Base-by-base conservation (phyloP, 73 alveolate genomes). In the Symbiodinium natans region DNA sequence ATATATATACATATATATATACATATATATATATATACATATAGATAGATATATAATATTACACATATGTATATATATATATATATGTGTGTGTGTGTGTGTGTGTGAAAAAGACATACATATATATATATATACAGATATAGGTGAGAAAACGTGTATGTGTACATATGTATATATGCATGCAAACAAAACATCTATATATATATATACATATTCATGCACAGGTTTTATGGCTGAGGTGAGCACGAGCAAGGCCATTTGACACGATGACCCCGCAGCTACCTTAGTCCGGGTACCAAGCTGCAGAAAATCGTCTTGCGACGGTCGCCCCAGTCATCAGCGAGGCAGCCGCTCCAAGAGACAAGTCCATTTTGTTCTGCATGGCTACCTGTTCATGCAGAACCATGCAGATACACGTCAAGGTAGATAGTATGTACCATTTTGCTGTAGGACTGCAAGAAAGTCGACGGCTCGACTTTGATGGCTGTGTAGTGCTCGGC, bases 401-500 rank as follows among this genome's bases (percentile, higher is more conserved):
- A 34, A 19, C 33, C 42, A 83, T 11, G 34, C 82, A 31, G 25
- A 73, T 31, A 8, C 39, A 25, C 10, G 38, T 29, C 33, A 17
- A 29, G 38, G 38, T 29, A 29, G 40, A 29, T 13, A 52, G 19
- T 17, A 68, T 2, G 41, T 29, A 19, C 39, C 19, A 71, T 71
- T 21, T 17, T 19, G 15, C 83, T 71, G n/a, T n/a, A n/a, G n/a
- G n/a, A n/a, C n/a, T 31, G 39, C 39, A 10, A 71, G 40, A 71
- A 27, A 17, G 40, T 71, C 17, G 39, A 36, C 40, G 40, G 39
- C 39, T 27, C 11, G 29, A 41, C 95, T 73, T 88, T 88, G 86
- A 88, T 88, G 85, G 86, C 95, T 4, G 95, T 88, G 74, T 88
- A 88, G 95, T 88, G 95, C 95, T 88, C 95, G 17, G 86, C 95